phyloP scores from a whole-genome alignment of 1,139 yeast species.

The Yamadazyma jaroonii region DNA sequence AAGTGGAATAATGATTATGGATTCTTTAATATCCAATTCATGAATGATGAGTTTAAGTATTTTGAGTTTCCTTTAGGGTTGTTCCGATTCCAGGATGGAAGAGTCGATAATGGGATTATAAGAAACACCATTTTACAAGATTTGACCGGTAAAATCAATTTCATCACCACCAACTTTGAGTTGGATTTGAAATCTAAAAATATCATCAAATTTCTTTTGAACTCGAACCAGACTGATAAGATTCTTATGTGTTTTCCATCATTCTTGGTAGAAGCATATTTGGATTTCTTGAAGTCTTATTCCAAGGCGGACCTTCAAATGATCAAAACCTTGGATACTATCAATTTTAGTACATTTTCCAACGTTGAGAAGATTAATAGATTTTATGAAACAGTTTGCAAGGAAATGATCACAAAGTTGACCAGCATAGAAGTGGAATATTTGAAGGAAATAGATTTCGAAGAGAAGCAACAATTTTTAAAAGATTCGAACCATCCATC shows the following conservation, averaged over 20 bases:
- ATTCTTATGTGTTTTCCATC: constrained; percentile 20
- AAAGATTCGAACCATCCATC: not conserved
- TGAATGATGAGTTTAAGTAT: constrained; percentile 15
- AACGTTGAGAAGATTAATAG: constrained; percentile 5
- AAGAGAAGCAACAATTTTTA: not conserved
- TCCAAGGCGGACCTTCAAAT: constrained; percentile 5
- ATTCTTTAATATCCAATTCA: constrained; percentile 20
- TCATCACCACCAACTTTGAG: constrained; percentile 21
- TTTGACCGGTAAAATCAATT: constrained; percentile 13
- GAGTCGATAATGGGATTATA: constrained; percentile 11
- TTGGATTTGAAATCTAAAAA: constrained; percentile 18
- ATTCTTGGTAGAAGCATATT: constrained; percentile 12
- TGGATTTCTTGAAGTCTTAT: constrained; percentile 10
- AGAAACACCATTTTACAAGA: constrained; percentile 14
- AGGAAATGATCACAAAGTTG: constrained; percentile 3
- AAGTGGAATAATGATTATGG: constrained; percentile 19
- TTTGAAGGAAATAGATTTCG: constrained; percentile 1
- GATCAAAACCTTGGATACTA: constrained; percentile 3
- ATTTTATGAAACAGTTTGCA: constrained; percentile 4
- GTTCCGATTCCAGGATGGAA: constrained; percentile 12
- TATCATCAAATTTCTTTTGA: constrained; percentile 16
- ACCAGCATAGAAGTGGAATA: constrained; percentile 2
- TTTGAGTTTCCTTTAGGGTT: constrained; percentile 23
- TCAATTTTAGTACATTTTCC: constrained; percentile 1
- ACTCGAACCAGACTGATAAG: constrained; percentile 9